A percentile compares a stretch with the other conserved stretches of the same genome.
Evolutionary conservation across 2,329 filamentous ascomycete genomes (phyloP).

Genomic region (Microdochium paspali): DNA sequence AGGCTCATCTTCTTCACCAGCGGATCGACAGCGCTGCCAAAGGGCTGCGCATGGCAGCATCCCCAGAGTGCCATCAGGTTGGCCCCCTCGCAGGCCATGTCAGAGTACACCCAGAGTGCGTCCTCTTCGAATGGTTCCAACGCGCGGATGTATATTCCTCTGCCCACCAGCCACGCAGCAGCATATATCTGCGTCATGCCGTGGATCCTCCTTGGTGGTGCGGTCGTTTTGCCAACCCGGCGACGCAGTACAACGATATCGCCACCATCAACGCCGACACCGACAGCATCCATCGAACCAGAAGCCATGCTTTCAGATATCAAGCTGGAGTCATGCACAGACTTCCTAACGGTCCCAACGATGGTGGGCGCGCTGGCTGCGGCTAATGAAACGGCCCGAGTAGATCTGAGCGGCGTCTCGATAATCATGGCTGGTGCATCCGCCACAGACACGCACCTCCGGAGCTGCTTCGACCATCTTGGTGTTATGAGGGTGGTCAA

Average conservation of each 20-base stretch:
- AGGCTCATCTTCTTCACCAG: not conserved
- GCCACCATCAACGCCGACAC: not conserved
- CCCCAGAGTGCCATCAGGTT: not conserved
- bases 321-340: not conserved
- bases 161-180: not conserved
- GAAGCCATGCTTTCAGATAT: not conserved
- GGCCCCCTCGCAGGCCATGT: not conserved
- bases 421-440: not conserved
- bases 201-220: not conserved
- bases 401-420: not conserved
- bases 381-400: not conserved
- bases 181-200: not conserved
- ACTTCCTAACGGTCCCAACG: not conserved
- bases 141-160: not conserved
- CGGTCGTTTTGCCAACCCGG: not conserved
- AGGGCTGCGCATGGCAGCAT: not conserved
- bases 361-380: not conserved
- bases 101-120: not conserved
- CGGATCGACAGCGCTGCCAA: not conserved
- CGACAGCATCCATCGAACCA: not conserved
- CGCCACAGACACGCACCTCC: not conserved
- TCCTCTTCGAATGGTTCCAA: not conserved
- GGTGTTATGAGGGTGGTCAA: not conserved
- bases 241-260: not conserved
- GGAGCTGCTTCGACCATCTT: not conserved